Conservation (phyloP, 441 rosid species). For the Capsella rubella region DNA sequence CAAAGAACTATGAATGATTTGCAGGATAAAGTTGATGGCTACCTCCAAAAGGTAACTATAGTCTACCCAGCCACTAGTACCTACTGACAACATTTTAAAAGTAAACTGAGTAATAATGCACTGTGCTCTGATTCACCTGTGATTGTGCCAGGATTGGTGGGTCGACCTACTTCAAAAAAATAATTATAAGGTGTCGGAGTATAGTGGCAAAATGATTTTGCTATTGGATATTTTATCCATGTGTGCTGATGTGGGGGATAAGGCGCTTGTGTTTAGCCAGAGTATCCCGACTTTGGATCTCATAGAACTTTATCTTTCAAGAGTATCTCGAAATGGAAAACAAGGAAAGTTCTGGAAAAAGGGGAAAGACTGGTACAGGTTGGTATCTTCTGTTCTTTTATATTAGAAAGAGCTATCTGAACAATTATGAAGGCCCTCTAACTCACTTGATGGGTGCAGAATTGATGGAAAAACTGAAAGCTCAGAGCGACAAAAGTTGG, state of each 20-base stretch:
- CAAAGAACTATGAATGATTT: conserved; percentile 54
- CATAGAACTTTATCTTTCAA: conserved; percentile 92
- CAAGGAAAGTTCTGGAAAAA: conserved; percentile 93
- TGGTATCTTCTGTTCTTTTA: conserved; percentile 42
- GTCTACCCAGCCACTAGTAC: conserved; percentile 14
- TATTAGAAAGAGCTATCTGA: conserved; percentile 20
- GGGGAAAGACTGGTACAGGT: conserved; percentile 99
- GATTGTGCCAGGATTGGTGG: conserved; percentile 89
- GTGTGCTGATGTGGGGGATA: conserved; percentile 84
- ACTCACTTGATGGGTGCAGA: conserved; percentile 54
- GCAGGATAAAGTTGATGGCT: conserved; percentile 75
- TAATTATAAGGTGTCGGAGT: conserved; percentile 73
- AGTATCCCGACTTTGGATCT: conserved; percentile 99
- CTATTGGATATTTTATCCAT: conserved; percentile 86
- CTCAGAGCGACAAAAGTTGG: conserved; percentile 95
- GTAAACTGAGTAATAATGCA: conserved; percentile 4
- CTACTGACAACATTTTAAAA: conserved; percentile 6
- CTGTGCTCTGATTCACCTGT: conserved; percentile 12
- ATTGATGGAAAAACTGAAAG: conserved; percentile 98
- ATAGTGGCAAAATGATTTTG: conserved; percentile 99
- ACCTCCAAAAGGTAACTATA: conserved; percentile 74
- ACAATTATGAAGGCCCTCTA: conserved; percentile 28
- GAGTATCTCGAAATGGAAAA: conserved; percentile 74
- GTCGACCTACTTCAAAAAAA: conserved; percentile 85
- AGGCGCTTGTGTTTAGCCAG: conserved; percentile 97